phyloP scores from a whole-genome alignment of 306 rosid species.

The Sicyos baderoa region DNA sequence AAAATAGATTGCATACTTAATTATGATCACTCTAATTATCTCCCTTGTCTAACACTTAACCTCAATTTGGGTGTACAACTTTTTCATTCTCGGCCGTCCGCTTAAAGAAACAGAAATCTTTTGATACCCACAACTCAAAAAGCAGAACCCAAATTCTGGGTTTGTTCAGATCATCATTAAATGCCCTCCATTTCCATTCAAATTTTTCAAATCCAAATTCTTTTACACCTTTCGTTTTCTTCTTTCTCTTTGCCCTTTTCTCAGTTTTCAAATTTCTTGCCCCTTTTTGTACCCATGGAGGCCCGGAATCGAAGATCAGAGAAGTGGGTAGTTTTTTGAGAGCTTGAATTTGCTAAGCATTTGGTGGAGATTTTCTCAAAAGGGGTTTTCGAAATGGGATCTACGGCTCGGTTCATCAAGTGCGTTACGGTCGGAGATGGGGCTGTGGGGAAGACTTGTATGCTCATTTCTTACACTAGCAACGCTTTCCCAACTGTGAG shows the following conservation, averaged over 20 bases:
- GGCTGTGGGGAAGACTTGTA: constrained; percentile 89
- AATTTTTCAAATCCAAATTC: constrained; percentile 28
- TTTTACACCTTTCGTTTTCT: background rate
- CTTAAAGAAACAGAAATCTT: constrained; percentile 87
- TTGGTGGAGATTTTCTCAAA: background rate
- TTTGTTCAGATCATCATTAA: constrained; percentile 39
- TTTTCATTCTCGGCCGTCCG: no score
- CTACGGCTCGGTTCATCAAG: constrained; percentile 81
- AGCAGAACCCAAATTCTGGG: constrained; percentile 40
- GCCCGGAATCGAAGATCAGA: constrained; percentile 15
- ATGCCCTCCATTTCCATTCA: constrained; percentile 47
- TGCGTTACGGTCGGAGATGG: constrained; percentile 94
- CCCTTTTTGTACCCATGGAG: constrained; percentile 25
- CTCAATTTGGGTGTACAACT: no score
- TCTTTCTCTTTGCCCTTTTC: constrained; percentile 7
- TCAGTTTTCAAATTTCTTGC: background rate
- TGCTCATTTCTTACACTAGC: no score
- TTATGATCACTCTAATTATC: no score
- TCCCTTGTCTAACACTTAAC: no score
- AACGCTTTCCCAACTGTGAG: constrained; percentile 78
- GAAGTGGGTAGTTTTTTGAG: constrained; percentile 8
- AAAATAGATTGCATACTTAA: no score
- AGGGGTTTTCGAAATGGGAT: constrained; percentile 38
- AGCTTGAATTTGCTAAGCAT: background rate
- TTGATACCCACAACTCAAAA: constrained; percentile 29